Evolutionary conservation across 2,329 filamentous ascomycete species (phyloP).

Genomic region (Pseudogymnoascus sp.): DNA sequence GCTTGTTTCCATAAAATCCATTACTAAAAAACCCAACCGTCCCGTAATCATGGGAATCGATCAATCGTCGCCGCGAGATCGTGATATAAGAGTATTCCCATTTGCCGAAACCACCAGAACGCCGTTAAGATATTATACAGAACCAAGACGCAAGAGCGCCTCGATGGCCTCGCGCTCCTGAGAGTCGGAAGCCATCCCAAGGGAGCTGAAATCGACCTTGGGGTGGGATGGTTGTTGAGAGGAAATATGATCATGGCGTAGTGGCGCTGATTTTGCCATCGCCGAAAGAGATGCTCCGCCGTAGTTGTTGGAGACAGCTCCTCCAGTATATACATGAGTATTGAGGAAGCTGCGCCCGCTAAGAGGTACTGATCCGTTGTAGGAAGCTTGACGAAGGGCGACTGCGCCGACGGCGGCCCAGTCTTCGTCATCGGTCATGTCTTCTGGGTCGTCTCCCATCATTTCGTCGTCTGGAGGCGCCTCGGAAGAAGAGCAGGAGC

Average conservation of each 20-base stretch:
- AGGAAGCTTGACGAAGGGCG: slow-evolving; percentile 63
- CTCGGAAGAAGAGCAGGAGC: slow-evolving; percentile 69
- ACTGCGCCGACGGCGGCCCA: slow-evolving; percentile 87
- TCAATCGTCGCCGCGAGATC: slow-evolving; percentile 9
- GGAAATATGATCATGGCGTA: slow-evolving; percentile 15
- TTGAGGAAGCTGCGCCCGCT: slow-evolving; percentile 35
- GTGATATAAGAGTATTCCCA: slow-evolving; percentile 5
- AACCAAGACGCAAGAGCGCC: slow-evolving; percentile 72
- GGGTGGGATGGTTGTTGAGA: slow-evolving; percentile 38
- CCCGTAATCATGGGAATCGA: background rate
- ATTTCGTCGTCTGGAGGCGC: slow-evolving; percentile 54
- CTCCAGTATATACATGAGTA: slow-evolving; percentile 40
- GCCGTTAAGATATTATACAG: slow-evolving; percentile 45
- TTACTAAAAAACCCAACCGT: slow-evolving; percentile 4
- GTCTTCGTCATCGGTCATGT: slow-evolving; percentile 91
- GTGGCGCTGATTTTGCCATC: slow-evolving; percentile 26
- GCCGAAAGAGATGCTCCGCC: slow-evolving; percentile 23
- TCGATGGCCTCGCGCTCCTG: slow-evolving; percentile 77
- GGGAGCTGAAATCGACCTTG: slow-evolving; percentile 42
- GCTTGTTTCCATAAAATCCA: background rate
- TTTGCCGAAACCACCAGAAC: slow-evolving; percentile 4
- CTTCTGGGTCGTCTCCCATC: slow-evolving; percentile 69
- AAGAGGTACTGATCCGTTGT: slow-evolving; percentile 49
- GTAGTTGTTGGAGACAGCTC: slow-evolving; percentile 20
- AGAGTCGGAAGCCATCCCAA: slow-evolving; percentile 42